Evolutionary conservation across 331 rosid species (phyloP).

Genomic region (Phaseolus coccineus): DNA sequence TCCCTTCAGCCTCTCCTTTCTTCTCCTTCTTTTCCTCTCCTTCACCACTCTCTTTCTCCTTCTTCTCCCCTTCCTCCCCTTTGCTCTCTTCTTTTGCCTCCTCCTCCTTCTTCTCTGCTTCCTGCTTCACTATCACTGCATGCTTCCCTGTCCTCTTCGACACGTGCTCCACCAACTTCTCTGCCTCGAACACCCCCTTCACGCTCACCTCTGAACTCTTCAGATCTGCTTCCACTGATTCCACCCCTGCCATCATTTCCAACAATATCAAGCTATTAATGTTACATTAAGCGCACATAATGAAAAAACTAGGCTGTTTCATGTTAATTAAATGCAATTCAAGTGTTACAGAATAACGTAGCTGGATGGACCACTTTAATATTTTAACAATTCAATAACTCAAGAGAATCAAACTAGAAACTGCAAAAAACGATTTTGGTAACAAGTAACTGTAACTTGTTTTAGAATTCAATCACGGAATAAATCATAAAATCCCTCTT

Average conservation of each 20-base stretch:
- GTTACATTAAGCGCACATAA: too few relatives aligned
- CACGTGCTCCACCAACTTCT: slow-evolving; percentile 68
- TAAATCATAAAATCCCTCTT: not conserved
- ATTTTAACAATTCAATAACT: not conserved
- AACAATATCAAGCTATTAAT: too few relatives aligned
- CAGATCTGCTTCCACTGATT: slow-evolving; percentile 83
- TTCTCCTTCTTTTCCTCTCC: slow-evolving; percentile 47
- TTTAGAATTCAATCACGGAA: not conserved
- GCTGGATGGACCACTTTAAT: slow-evolving; percentile 30
- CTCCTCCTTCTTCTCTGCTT: slow-evolving; percentile 65
- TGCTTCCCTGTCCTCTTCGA: slow-evolving; percentile 78
- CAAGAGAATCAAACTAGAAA: not conserved
- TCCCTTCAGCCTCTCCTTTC: slow-evolving; percentile 31
- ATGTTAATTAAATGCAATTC: not conserved
- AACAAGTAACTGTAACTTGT: not conserved
- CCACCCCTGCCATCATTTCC: slow-evolving; percentile 61
- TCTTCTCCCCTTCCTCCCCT: slow-evolving; percentile 44
- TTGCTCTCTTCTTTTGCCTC: slow-evolving; percentile 52
- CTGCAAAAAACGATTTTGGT: not conserved
- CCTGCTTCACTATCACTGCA: slow-evolving; percentile 71
- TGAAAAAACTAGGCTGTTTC: not conserved
- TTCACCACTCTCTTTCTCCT: not conserved
- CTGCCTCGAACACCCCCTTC: slow-evolving; percentile 74
- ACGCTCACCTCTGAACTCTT: slow-evolving; percentile 78
- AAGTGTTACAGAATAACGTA: not conserved